Evolutionary conservation across 2,329 filamentous ascomycete genomes (phyloP).

Genomic region (Fusarium piperis): DNA sequence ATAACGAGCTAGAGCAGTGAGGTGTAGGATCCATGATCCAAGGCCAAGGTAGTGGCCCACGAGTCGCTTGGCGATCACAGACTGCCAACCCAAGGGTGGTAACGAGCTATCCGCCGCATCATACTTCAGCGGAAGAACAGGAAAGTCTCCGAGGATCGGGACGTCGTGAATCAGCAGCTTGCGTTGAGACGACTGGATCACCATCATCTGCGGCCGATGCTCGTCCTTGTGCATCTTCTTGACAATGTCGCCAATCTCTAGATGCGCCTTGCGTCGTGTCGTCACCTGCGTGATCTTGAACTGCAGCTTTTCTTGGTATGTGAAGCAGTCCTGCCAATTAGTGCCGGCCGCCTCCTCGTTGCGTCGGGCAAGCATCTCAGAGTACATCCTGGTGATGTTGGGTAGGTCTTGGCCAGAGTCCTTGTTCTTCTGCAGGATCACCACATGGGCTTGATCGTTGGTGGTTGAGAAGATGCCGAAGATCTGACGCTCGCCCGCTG

Average conservation of each 20-base stretch:
- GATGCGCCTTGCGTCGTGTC: conserved; percentile 85
- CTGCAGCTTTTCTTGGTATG: conserved; percentile 85
- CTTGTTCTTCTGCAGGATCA: conserved; percentile 85
- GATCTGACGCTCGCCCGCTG: conserved; percentile 88
- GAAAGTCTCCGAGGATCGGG: conserved; percentile 84
- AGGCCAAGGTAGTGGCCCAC: conserved; percentile 91
- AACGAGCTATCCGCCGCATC: conserved; percentile 87
- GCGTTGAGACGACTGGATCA: conserved; percentile 89
- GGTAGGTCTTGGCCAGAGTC: conserved; percentile 85
- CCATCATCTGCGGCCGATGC: conserved; percentile 79
- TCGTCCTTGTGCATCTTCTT: conserved; percentile 93
- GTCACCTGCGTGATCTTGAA: conserved; percentile 91
- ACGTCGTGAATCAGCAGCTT: conserved; percentile 86
- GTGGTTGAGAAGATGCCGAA: conserved; percentile 93
- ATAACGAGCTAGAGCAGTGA: conserved; percentile 88
- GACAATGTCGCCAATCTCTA: conserved; percentile 87
- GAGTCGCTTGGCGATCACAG: conserved; percentile 84
- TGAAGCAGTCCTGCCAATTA: conserved; percentile 82
- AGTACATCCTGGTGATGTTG: conserved; percentile 89
- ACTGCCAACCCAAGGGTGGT: conserved; percentile 93
- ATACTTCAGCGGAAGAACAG: conserved; percentile 81
- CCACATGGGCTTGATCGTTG: conserved; percentile 80
- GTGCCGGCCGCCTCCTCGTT: conserved; percentile 73
- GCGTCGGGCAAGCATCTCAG: conserved; percentile 75
- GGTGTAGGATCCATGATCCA: conserved; percentile 90